phyloP scores from a whole-genome alignment of 164 flowering plant genomes.

The Liriodendron chinense region DNA sequence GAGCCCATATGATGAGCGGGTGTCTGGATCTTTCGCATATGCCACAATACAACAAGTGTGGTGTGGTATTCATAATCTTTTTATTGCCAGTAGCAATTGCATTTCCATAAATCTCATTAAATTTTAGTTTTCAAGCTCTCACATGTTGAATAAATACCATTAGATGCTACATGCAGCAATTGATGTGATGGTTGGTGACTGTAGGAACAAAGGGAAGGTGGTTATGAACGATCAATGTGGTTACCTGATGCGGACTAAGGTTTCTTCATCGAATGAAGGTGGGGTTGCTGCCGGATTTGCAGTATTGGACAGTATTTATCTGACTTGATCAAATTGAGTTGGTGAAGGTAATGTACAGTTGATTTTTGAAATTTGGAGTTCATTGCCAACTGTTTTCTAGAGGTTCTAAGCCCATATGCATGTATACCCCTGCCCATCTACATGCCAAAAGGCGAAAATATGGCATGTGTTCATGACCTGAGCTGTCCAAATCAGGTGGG shows the following conservation, averaged over 20 bases:
- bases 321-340: constrained; percentile 17
- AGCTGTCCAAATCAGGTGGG: too few species aligned
- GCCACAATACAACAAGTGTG: too few species aligned
- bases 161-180: not conserved
- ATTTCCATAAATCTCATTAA: not conserved
- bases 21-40: too few species aligned
- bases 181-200: constrained; percentile 5
- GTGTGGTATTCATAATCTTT: too few species aligned
- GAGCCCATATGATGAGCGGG: too few species aligned
- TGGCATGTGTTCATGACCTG: too few species aligned
- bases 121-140: not conserved
- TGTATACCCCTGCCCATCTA: not conserved
- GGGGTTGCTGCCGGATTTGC: constrained; percentile 97
- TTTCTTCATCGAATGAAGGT: constrained; percentile 88
- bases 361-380: not conserved
- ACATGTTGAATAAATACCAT: not conserved
- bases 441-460: too few species aligned
- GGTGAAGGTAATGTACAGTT: not conserved
- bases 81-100: not conserved
- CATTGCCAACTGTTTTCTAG: not conserved
- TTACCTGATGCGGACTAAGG: constrained; percentile 86
- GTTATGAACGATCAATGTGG: constrained; percentile 73
- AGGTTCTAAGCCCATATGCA: not conserved
- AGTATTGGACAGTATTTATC: constrained; percentile 81
- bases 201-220: constrained; percentile 73